A percentile compares a stretch with the other conserved stretches of the same genome.
Conservation (phyloP, 768 basidiomycete genomes). For the Mycena alexandri region DNA sequence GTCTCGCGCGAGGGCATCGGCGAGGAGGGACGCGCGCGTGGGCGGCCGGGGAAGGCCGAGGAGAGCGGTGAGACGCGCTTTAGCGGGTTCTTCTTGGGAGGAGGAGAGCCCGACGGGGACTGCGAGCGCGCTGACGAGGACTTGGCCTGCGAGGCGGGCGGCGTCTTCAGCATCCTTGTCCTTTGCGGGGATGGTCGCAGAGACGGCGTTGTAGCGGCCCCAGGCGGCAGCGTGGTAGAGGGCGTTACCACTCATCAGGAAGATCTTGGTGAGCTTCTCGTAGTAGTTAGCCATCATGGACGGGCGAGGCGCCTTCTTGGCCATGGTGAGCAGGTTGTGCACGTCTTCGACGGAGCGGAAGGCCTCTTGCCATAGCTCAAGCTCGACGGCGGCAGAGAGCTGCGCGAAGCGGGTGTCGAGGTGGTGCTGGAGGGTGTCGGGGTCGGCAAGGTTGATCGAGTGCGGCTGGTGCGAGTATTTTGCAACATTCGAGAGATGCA, state of each 20-base stretch:
- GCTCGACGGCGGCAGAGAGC: slow-evolving; percentile 95
- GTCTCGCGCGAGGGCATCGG: slow-evolving; percentile 88
- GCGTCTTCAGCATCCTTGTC: slow-evolving; percentile 85
- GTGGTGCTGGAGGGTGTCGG: slow-evolving; percentile 94
- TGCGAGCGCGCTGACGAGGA: slow-evolving; percentile 91
- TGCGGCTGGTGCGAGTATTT: slow-evolving; percentile 96
- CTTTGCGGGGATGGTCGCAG: slow-evolving; percentile 55
- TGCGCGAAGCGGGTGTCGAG: slow-evolving; percentile 98
- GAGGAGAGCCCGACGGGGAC: slow-evolving; percentile 83
- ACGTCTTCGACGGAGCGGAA: slow-evolving; percentile 99
- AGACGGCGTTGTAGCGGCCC: slow-evolving; percentile 85
- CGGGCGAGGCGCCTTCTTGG: slow-evolving; percentile 92
- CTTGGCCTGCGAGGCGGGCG: slow-evolving; percentile 87
- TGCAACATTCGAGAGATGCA: slow-evolving; percentile 93
- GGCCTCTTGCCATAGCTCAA: slow-evolving; percentile 99
- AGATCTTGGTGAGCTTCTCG: slow-evolving; percentile 97
- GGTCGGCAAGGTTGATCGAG: slow-evolving; percentile 94
- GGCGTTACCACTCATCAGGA: slow-evolving; percentile 94
- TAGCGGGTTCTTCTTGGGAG: slow-evolving; percentile 55
- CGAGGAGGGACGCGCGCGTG: slow-evolving; percentile 86
- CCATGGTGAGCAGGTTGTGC: slow-evolving; percentile 93
- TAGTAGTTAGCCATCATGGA: slow-evolving; percentile 99
- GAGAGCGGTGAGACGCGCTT: slow-evolving; percentile 83
- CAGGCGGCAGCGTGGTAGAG: slow-evolving; percentile 98
- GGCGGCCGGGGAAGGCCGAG: slow-evolving; percentile 88